Evolutionary conservation across 495 filamentous ascomycete genomes (phyloP), one percentile per base, ranked within the genome.

Genomic region (Hamigera avellanea): DNA sequence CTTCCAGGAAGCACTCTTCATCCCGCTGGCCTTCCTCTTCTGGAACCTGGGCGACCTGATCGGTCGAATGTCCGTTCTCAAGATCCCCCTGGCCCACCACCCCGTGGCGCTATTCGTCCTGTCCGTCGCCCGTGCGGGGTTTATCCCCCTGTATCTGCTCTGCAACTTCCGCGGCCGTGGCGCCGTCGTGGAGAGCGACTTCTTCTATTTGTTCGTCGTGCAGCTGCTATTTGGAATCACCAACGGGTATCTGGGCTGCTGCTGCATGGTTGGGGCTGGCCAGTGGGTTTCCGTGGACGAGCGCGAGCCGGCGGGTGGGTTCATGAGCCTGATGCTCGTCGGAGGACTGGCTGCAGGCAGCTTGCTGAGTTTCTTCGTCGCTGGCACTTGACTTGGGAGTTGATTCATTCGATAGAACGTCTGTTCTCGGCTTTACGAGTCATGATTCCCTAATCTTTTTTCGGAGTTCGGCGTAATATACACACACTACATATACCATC

Each of bases 21-120:
- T 95, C 34, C 88, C 91, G 1, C 66, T 95, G 2, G 83, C 70
- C 7, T 95, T 96, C 59, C 73, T 99, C 19, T 71, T 94, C 46
- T 99, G 91, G 91, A 99, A 96, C 46, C 46, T 77, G 5, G 91
- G 91, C 25, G 91, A 99, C 52, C 64, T 96, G 3, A 19, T 69
- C 7, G 89, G 89, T 0, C 70, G 93, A 2, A 62, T 91, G n/a
- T 28, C 72, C 0, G 80, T 86, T 10, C 66, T 78, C 6, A 54
- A 61, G 0, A 51, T 77, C n/a, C 72, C 72, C 9, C 62, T 88
- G 30, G 61, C 68, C 0, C 66, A 73, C 9, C 69, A 70, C 8
- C 86, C 89, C 8, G 49, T 54, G 2, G 33, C 73, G 3, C 55
- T 95, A 2, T 80, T 93, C 40, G 44, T 70, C 1, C 44, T 83